Evolutionary conservation across 495 filamentous ascomycete species (phyloP).

Genomic region (Annulohypoxylon maeteangense): DNA sequence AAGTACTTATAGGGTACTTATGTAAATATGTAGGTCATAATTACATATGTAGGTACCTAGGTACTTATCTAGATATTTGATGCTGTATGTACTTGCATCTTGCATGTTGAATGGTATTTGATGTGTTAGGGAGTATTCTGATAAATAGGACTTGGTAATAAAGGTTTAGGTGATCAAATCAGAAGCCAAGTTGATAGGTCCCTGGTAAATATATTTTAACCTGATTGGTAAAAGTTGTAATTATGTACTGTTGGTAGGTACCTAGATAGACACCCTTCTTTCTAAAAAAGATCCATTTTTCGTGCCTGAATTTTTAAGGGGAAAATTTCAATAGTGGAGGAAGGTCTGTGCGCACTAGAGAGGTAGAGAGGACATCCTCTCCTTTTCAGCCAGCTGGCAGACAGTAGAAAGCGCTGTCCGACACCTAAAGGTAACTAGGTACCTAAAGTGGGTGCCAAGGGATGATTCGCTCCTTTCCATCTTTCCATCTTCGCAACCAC

Average conservation of each 20-base stretch:
- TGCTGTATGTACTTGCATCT: background rate
- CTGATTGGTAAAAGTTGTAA: conserved; percentile 1
- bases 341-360: background rate
- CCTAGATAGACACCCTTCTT: background rate
- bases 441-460: background rate
- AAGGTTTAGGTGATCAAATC: background rate
- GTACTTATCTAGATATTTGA: background rate
- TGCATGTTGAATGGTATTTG: background rate
- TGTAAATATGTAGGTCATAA: background rate
- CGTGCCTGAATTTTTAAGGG: background rate
- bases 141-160: background rate
- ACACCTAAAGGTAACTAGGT: background rate
- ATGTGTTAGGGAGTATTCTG: background rate
- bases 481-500: background rate
- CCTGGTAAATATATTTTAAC: background rate
- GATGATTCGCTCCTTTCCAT: conserved; percentile 6
- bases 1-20: background rate
- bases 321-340: conserved; percentile 10
- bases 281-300: background rate
- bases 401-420: background rate
- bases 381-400: conserved; percentile 4
- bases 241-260: conserved; percentile 3
- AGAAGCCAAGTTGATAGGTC: no score
- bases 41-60: background rate
- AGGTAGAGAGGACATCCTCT: background rate